Evolutionary conservation across 2,329 filamentous ascomycete genomes (phyloP), one percentile per base, ranked within the genome.

Genomic region (Calonectria hawksworthii): DNA sequence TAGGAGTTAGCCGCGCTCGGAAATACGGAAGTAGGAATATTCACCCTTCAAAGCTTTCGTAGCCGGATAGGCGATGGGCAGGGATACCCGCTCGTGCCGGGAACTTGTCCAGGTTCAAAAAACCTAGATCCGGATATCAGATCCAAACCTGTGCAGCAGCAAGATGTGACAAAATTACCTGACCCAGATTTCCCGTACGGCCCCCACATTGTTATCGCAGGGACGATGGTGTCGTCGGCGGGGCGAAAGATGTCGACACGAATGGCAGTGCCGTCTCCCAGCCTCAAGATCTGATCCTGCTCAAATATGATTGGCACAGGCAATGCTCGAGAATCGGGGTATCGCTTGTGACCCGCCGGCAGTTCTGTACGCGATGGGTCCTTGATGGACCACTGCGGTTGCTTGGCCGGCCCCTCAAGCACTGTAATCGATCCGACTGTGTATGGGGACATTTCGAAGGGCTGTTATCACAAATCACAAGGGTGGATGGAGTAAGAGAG

Each of bases 141-240:
- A 36, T 36, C 13, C 9, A 26, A 36, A 38, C 6, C 26, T 9
- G 7, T 16, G n/a, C 13, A 41, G 7, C 34, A 41, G 3, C 21
- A 38, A n/a, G 13, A 18, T 3, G 11, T 4, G 16, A 16, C 23
- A 23, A 23, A 6, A 61, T 36, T 61, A 61, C 56, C 56, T 61
- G 56, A 61, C 56, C 56, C 56, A 41, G 56, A 38, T 61, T 61
- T 61, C n/a, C 56, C 56, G 11, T 61, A 61, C 14, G 56, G 56
- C 6, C 56, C 34, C 56, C 56, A 61, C 56, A 61, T 26, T 34
- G 26, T 4, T 14, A 61, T 61, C 5, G 56, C 56, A 61, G 56
- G 56, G n/a, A 61, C 56, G 26, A 21, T 28, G 14, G 34, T 16
- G 11, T 41, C 32, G n/a, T 16, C 34, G 16, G n/a, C 23, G 56